These are phyloP conservation scores for Diaporthe amygdali DNA, from an alignment of 2,329 filamentous ascomycete species.

Conservation along the genomic window DNA sequence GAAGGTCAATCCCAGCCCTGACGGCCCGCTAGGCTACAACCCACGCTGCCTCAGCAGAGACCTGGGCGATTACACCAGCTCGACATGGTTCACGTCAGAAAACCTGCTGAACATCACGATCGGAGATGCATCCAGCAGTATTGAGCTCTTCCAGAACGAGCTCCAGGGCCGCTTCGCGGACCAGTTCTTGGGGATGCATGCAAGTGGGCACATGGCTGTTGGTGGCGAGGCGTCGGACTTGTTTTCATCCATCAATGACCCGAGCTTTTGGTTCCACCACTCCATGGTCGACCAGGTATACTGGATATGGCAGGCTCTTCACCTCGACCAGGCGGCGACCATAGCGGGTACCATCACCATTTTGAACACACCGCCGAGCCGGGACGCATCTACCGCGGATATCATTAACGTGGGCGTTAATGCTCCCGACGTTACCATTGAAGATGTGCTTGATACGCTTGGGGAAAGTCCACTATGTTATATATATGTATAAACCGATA, in stretches of 20 bases:
- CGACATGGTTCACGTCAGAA: slow-evolving; percentile 27
- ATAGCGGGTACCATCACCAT: slow-evolving; percentile 31
- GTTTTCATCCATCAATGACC: slow-evolving; percentile 30
- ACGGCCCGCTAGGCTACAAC: slow-evolving; percentile 29
- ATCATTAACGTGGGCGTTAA: background rate
- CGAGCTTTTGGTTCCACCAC: slow-evolving; percentile 41
- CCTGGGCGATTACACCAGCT: slow-evolving; percentile 26
- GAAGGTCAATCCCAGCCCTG: background rate
- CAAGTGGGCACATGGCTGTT: slow-evolving; percentile 1
- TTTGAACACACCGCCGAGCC: slow-evolving; percentile 29
- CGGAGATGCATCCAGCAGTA: slow-evolving; percentile 25
- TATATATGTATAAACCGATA: background rate
- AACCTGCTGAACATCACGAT: slow-evolving; percentile 33
- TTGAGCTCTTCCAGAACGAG: slow-evolving; percentile 35
- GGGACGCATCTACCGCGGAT: slow-evolving; percentile 21
- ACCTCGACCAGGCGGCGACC: slow-evolving; percentile 23
- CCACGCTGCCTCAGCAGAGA: slow-evolving; percentile 33
- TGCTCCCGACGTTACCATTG: background rate
- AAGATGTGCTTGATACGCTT: background rate
- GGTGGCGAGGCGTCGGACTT: slow-evolving; percentile 9
- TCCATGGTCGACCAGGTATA: slow-evolving; percentile 34
- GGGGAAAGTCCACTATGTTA: slow-evolving; percentile 1
- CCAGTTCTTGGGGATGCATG: slow-evolving; percentile 29
- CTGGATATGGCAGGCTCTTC: slow-evolving; percentile 35
- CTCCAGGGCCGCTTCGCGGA: slow-evolving; percentile 36